Evolutionary conservation across 352 stramenopile species (phyloP), one percentile per base, ranked within the genome.

Genomic region (Blastocystis sp.): DNA sequence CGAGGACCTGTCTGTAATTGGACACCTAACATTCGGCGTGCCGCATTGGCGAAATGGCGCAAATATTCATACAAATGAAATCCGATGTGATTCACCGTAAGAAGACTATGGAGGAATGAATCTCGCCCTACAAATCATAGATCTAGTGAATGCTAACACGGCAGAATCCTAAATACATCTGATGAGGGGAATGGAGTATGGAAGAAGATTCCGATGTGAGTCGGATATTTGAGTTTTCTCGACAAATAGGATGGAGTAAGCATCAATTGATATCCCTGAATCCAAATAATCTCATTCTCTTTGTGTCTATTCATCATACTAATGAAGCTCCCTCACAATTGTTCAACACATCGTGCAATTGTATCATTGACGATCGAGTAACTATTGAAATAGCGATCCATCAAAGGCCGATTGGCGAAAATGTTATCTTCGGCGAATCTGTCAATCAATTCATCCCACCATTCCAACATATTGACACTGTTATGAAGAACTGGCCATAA

Each of bases 161-260:
- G 97, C 0, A 99, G 90, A 4, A 95, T 98, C 32, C 95, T 91
- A 88, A 98, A 98, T 5, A 98, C 97, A 89, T 98, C 95, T 0
- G 94, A 98, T 37, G 93, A 97, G 32, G 96, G 96, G 88, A 99
- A 99, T 29, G 96, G 96, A 24, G 97, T 96, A 90, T 99, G 96
- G 14, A 99, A 89, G 88, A 98, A 98, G 32, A 98, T 91, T 6
- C 95, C 96, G 59, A 98, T 93, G 89, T 97, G 96, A 24, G 95
- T 94, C 32, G 92, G 95, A 29, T 90, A 89, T 46, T 92, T 92
- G 65, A 96, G 92, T 35, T 93, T 92, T 56, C 94, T 91, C 6
- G 94, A 94, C 29, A 99, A 92, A 83, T 97, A 98, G 21, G 92
- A 96, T 4, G 96, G 96, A 37, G 97, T 92, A 9, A 99, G 92